Evolutionary conservation across 2,329 filamentous ascomycete species (phyloP).

Genomic region (Penicillium sp.): DNA sequence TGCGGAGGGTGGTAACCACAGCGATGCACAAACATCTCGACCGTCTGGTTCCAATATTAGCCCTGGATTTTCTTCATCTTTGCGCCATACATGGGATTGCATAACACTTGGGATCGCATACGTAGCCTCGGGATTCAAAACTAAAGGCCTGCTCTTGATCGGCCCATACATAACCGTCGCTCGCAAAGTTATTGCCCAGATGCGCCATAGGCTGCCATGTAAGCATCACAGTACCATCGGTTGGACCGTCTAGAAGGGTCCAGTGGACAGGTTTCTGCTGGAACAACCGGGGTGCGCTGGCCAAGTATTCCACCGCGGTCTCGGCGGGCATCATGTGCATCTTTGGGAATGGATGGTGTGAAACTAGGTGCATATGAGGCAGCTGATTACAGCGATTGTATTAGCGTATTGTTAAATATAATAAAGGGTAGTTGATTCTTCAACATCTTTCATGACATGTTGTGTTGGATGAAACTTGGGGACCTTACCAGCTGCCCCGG

Average conservation of each 20-base stretch:
- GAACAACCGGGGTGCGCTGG: conserved; percentile 79
- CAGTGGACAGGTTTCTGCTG: conserved; percentile 86
- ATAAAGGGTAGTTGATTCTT: neutral
- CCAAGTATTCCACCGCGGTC: conserved; percentile 79
- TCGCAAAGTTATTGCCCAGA: conserved; percentile 73
- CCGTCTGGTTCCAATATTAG: conserved; percentile 56
- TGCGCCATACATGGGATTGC: neutral
- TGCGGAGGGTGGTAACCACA: conserved; percentile 73
- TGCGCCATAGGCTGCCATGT: conserved; percentile 83
- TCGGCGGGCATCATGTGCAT: conserved; percentile 70
- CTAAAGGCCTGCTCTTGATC: conserved; percentile 76
- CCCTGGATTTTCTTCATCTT: neutral
- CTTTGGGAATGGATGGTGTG: conserved; percentile 75
- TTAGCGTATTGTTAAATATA: conserved; percentile 5
- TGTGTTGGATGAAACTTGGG: conserved; percentile 5
- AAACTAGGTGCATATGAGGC: conserved; percentile 87
- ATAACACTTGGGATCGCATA: conserved; percentile 39
- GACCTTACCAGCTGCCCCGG: conserved; percentile 46
- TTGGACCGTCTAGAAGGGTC: conserved; percentile 83
- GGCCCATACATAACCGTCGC: conserved; percentile 90
- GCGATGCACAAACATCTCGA: conserved; percentile 87
- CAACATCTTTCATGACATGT: neutral
- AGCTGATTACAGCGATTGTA: conserved; percentile 54
- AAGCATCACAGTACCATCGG: conserved; percentile 78
- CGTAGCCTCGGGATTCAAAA: conserved; percentile 70